Evolutionary conservation across 2,329 filamentous ascomycete genomes (phyloP).

Genomic region (Cladophialophora bantiana): DNA sequence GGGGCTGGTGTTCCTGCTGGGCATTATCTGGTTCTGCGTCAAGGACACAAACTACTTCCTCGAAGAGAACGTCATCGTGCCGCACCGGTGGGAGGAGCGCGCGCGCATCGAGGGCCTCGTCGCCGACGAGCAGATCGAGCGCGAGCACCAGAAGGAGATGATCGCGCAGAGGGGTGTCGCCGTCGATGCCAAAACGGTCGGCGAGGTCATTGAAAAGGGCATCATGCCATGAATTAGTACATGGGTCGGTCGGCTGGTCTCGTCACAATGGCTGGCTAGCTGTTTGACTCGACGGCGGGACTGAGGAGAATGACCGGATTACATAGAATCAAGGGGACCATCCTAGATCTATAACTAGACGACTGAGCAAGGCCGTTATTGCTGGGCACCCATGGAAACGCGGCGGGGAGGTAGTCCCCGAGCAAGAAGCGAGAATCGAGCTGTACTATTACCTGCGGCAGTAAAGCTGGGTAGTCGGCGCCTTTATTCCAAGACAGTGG

Average conservation of each 20-base stretch:
- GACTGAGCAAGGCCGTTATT: not conserved
- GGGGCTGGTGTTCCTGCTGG: conserved; percentile 29
- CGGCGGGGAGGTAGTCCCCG: not conserved
- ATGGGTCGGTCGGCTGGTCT: not conserved
- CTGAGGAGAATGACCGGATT: not conserved
- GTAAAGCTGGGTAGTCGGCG: too few species aligned
- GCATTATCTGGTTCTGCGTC: conserved; percentile 33
- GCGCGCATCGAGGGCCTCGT: conserved; percentile 28
- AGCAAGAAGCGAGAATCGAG: not conserved
- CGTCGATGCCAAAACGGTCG: conserved; percentile 17
- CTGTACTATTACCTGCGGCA: too few species aligned
- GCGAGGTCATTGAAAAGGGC: conserved; percentile 24
- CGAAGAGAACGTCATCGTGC: conserved; percentile 40
- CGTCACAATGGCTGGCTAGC: not conserved
- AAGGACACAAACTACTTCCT: conserved; percentile 40
- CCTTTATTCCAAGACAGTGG: not conserved
- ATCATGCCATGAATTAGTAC: not conserved
- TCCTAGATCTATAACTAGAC: not conserved
- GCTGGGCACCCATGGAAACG: not conserved
- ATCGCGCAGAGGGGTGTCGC: conserved; percentile 18
- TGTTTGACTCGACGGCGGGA: not conserved
- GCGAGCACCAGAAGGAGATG: conserved; percentile 31
- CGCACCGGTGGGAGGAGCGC: conserved; percentile 33
- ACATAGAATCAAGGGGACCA: not conserved
- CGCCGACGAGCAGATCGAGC: conserved; percentile 30